Evolutionary conservation across 352 stramenopile genomes (phyloP), one percentile per base, ranked within the genome.

Genomic region (Pythium sp.): DNA sequence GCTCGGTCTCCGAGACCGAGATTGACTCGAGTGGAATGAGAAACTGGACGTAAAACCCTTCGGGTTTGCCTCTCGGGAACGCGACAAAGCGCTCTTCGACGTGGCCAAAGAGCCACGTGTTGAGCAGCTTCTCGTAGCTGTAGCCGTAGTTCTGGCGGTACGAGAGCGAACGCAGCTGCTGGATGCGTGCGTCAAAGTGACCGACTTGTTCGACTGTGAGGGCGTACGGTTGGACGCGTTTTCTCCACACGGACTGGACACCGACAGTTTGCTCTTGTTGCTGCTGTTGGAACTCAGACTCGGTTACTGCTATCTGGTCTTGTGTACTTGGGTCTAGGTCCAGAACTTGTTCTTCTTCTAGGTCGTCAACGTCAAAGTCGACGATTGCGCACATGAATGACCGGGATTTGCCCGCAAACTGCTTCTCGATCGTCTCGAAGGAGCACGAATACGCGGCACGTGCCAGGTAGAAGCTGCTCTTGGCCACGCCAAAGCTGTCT

Each of bases 31-130:
- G 49, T n/a, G 80, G 76, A 0, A 90, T 62, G n/a, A 88, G 67
- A 46, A 92, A 78, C 64, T 92, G 84, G 34, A 92, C 46, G 72
- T 89, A 92, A 49, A 79, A 75, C 1, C 84, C 84, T 0, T 72
- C 62, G 3, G 72, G 65, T 22, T 81, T 87, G 0, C 84, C 84
- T 1, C 81, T 65, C 20, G 82, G 84, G 65, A 89, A 78, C 15
- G 80, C 72, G 8, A 87, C 79, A 12, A 92, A 62, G 36, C 79
- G 70, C 47, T 77, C 72, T 11, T 71, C 62, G 4, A 82, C 77
- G 41, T 78, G 80, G 43, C 71, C 71, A 30, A 76, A 72, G 26
- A 90, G 58, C 64, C 75, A 88, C 41, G 72, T 65, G 56, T 55
- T 74, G 28, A 79, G 68, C 62, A 75, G 54, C 28, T 65, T 64